Percentiles rank a stretch among this genome's conserved stretches.
These are phyloP conservation scores for Globisporangium paddicum DNA, from an alignment of 352 stramenopile genomes.

Conservation along the genomic window DNA sequence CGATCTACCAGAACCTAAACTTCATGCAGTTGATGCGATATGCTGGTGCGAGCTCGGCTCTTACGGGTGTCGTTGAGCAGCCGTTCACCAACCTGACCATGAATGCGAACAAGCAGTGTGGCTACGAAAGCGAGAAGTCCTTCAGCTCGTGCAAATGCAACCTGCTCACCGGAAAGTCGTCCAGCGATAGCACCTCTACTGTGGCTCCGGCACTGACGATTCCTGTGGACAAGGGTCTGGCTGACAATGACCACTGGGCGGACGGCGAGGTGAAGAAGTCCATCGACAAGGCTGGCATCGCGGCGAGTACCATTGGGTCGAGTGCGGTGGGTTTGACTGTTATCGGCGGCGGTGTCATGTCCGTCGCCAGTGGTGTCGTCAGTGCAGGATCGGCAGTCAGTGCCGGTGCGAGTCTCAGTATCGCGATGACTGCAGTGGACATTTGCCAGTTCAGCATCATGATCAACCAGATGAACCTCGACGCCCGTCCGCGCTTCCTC, in stretches of 20 bases:
- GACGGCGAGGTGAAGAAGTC: constrained; percentile 47
- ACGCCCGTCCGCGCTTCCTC: constrained; percentile 62
- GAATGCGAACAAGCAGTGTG: constrained; percentile 41
- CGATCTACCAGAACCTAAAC: constrained; percentile 65
- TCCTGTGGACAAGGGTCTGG: constrained; percentile 54
- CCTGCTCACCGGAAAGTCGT: constrained; percentile 18
- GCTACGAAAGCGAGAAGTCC: constrained; percentile 49
- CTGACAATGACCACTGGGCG: constrained; percentile 58
- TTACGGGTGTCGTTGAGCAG: constrained; percentile 27
- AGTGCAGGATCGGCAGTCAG: constrained; percentile 50
- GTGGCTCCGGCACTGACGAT: constrained; percentile 24
- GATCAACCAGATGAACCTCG: constrained; percentile 83
- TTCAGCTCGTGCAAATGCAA: constrained; percentile 61
- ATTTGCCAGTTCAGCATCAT: constrained; percentile 82
- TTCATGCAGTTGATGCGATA: constrained; percentile 55
- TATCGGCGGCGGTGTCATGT: constrained; percentile 54
- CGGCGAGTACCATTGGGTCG: constrained; percentile 40
- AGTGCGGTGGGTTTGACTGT: constrained; percentile 62
- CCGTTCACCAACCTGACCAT: constrained; percentile 56
- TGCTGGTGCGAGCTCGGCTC: constrained; percentile 27
- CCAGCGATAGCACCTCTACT: constrained; percentile 12
- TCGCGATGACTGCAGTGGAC: constrained; percentile 66
- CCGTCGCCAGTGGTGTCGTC: constrained; percentile 52
- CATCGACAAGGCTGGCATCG: constrained; percentile 71
- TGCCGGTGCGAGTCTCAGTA: constrained; percentile 53